phyloP scores from a whole-genome alignment of 805 yeast species.

The Ogataea trehaloabstinens region DNA sequence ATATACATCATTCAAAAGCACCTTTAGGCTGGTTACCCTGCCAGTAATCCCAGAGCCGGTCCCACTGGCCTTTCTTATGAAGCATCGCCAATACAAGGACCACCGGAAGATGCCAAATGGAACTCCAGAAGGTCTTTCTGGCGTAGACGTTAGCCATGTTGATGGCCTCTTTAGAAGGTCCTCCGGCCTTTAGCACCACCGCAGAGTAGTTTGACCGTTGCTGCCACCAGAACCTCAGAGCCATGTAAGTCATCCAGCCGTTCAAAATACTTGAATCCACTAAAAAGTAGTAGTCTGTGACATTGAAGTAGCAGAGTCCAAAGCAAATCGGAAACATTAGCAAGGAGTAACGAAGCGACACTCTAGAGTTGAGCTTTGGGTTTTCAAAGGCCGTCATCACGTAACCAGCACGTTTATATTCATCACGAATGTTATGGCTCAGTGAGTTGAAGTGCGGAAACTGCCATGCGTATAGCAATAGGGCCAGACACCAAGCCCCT shows the following conservation, averaged over 20 bases:
- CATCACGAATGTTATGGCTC: slow-evolving; percentile 82
- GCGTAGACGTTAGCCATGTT: slow-evolving; percentile 68
- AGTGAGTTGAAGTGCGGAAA: slow-evolving; percentile 96
- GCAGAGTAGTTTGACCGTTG: slow-evolving; percentile 59
- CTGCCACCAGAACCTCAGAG: slow-evolving; percentile 83
- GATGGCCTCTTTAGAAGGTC: slow-evolving; percentile 55
- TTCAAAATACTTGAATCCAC: slow-evolving; percentile 81
- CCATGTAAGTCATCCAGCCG: slow-evolving; percentile 80
- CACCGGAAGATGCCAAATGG: slow-evolving; percentile 91
- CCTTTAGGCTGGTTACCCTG: no score
- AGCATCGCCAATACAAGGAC: slow-evolving; percentile 88
- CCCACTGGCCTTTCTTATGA: slow-evolving; percentile 96
- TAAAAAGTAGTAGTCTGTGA: slow-evolving; percentile 79
- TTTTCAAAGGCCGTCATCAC: slow-evolving; percentile 96
- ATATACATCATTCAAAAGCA: no score
- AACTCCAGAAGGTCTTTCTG: slow-evolving; percentile 85
- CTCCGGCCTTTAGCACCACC: slow-evolving; percentile 31
- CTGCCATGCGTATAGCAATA: slow-evolving; percentile 93
- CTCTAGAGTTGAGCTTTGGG: slow-evolving; percentile 90
- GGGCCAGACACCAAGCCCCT: slow-evolving; percentile 94
- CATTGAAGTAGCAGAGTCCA: slow-evolving; percentile 72
- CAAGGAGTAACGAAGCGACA: slow-evolving; percentile 85
- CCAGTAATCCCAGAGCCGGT: no score
- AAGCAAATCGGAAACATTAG: slow-evolving; percentile 91
- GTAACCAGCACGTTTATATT: slow-evolving; percentile 90